These are phyloP conservation scores for Plasmodium coatneyi DNA, from an alignment of 169 alveolate species.

Conservation along the genomic window DNA sequence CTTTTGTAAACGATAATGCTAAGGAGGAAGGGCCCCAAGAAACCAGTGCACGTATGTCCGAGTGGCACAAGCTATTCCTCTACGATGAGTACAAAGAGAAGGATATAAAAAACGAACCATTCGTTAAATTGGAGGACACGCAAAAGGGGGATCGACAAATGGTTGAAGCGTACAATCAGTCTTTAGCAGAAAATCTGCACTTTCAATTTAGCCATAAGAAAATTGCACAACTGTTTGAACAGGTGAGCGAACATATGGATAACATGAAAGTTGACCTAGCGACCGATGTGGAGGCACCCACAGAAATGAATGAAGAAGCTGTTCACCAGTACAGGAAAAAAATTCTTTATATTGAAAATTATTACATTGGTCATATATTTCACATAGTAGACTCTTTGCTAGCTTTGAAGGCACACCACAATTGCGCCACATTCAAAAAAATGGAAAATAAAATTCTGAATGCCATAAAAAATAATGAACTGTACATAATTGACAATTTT, in stretches of 20 bases:
- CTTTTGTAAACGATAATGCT: neutral
- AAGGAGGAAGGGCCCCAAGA: neutral
- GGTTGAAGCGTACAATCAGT: constrained; percentile 9
- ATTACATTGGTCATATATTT: constrained; percentile 65
- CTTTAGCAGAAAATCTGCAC: constrained; percentile 30
- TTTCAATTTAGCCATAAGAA: constrained; percentile 19
- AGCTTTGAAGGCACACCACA: constrained; percentile 53
- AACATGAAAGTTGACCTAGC: constrained; percentile 8
- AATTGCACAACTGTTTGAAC: neutral
- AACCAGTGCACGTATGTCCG: neutral
- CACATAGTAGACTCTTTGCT: constrained; percentile 31
- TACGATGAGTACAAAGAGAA: constrained; percentile 33
- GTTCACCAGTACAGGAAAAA: constrained; percentile 19
- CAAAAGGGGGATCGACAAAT: neutral
- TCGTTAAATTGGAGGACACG: neutral
- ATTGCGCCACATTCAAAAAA: constrained; percentile 14
- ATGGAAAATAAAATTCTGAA: constrained; percentile 46
- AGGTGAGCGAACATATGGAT: constrained; percentile 14
- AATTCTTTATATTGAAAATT: constrained; percentile 43
- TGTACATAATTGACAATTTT: constrained; percentile 51
- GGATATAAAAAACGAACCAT: constrained; percentile 42
- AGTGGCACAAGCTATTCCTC: constrained; percentile 35
- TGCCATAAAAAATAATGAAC: constrained; percentile 62
- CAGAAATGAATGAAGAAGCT: neutral
- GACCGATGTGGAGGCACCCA: neutral